A percentile compares a stretch with the other conserved stretches of the same genome.
Evolutionary conservation across 139 green algal genomes (phyloP).

Genomic region (Chlorella sp.): DNA sequence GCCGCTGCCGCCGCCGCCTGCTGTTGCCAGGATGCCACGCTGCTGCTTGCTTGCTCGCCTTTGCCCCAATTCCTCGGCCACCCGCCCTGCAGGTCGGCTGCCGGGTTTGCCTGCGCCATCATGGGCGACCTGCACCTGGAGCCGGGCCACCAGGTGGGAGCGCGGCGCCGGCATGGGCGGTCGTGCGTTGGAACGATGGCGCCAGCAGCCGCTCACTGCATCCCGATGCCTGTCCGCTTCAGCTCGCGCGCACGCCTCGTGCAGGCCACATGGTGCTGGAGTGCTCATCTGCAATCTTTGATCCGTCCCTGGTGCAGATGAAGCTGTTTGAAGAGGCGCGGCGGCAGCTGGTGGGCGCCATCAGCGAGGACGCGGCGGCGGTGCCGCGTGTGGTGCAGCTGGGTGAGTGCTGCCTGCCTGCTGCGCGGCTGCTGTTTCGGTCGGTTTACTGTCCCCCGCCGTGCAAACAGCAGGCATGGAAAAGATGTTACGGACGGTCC

Average conservation of each 20-base stretch:
- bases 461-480: background rate
- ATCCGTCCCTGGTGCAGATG: constrained; percentile 45
- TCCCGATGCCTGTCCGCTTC: too few relatives aligned
- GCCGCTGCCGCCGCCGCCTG: background rate
- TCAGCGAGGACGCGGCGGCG: constrained; percentile 15
- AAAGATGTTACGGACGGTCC: too few relatives aligned
- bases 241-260: background rate
- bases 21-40: background rate
- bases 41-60: background rate
- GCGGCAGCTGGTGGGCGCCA: constrained; percentile 54
- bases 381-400: constrained; percentile 11
- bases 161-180: too few relatives aligned
- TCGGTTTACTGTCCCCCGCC: background rate
- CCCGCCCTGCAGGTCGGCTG: background rate
- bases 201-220: too few relatives aligned
- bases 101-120: constrained; percentile 57
- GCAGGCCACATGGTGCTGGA: too few relatives aligned
- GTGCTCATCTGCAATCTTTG: too few relatives aligned
- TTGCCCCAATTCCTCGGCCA: background rate
- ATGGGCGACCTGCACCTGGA: constrained; percentile 87
- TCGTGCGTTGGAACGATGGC: too few relatives aligned
- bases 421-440: background rate
- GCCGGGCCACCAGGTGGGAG: constrained; percentile 34
- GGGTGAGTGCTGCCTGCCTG: background rate
- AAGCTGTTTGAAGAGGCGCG: constrained; percentile 69